Evolutionary conservation across 345 rosid species (phyloP).

Genomic region (Acer yangbiense): DNA sequence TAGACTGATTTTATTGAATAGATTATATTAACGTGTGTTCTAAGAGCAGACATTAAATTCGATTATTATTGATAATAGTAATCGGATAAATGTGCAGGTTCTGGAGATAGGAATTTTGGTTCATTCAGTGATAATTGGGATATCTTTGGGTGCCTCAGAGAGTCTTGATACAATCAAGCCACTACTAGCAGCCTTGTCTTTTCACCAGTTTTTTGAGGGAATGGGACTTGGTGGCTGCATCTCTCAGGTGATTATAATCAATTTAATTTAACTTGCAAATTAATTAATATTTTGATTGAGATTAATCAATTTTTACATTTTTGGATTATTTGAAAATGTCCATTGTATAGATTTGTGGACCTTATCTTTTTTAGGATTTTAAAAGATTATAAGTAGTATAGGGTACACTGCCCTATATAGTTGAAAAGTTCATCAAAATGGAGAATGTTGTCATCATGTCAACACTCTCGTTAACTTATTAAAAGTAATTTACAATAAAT

Average conservation of each 20-base stretch:
- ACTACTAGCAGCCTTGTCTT: constrained; percentile 62
- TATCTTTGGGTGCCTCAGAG: constrained; percentile 63
- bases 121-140: constrained; percentile 72
- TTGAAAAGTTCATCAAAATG: neutral
- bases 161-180: constrained; percentile 59
- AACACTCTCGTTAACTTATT: neutral
- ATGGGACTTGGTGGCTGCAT: constrained; percentile 87
- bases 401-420: too few species aligned
- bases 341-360: too few species aligned
- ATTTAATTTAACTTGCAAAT: neutral
- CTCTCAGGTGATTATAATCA: constrained; percentile 39
- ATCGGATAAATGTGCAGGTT: constrained; percentile 29
- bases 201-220: constrained; percentile 84
- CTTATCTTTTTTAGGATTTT: too few species aligned
- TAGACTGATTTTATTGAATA: too few species aligned
- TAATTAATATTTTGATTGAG: too few species aligned
- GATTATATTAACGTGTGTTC: too few species aligned
- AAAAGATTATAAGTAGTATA: too few species aligned
- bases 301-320: too few species aligned
- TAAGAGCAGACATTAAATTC: too few species aligned
- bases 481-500: neutral
- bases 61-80: too few species aligned
- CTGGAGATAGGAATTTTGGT: constrained; percentile 75
- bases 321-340: too few species aligned
- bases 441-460: constrained; percentile 31